Conservation (phyloP, 2,329 filamentous ascomycete species). For the Chrysosporium keratinophilum region DNA sequence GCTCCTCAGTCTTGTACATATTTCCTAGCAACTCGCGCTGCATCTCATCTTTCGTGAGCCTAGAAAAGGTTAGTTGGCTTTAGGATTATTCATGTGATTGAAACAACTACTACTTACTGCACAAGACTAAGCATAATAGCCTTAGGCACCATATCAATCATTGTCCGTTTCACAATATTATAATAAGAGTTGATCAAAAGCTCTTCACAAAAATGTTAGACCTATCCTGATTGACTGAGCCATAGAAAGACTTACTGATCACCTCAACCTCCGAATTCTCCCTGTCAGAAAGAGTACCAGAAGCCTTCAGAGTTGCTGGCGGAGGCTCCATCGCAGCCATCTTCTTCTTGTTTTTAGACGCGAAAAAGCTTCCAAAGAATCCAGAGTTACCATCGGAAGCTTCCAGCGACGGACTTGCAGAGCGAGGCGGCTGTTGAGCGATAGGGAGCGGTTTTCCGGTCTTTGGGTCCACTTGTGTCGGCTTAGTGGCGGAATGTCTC, state of each 20-base stretch:
- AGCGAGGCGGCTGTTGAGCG: slow-evolving; percentile 55
- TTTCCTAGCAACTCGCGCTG: slow-evolving; percentile 92
- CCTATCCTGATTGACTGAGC: not conserved
- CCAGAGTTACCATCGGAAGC: slow-evolving; percentile 54
- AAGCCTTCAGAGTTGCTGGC: slow-evolving; percentile 85
- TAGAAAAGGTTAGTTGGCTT: slow-evolving; percentile 29
- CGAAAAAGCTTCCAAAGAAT: slow-evolving; percentile 98
- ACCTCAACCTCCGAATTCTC: slow-evolving; percentile 95
- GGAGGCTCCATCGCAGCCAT: slow-evolving; percentile 98
- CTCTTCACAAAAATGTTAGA: slow-evolving; percentile 44
- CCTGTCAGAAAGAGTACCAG: slow-evolving; percentile 83
- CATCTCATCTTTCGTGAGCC: slow-evolving; percentile 96
- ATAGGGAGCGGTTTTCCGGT: slow-evolving; percentile 84
- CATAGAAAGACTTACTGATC: slow-evolving; percentile 61
- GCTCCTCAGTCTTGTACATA: slow-evolving; percentile 84
- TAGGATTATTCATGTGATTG: not conserved
- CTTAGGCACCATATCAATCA: slow-evolving; percentile 99
- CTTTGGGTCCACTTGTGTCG: slow-evolving; percentile 94
- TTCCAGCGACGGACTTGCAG: slow-evolving; percentile 64
- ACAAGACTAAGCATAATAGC: slow-evolving; percentile 97
- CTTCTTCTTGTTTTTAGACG: slow-evolving; percentile 99
- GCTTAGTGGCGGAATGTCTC: slow-evolving; percentile 67
- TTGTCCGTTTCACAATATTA: slow-evolving; percentile 94
- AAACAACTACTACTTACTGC: slow-evolving; percentile 52
- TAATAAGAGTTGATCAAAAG: slow-evolving; percentile 94